Evolutionary conservation across 495 filamentous ascomycete genomes (phyloP).

Genomic region (Coniosporium apollinis): DNA sequence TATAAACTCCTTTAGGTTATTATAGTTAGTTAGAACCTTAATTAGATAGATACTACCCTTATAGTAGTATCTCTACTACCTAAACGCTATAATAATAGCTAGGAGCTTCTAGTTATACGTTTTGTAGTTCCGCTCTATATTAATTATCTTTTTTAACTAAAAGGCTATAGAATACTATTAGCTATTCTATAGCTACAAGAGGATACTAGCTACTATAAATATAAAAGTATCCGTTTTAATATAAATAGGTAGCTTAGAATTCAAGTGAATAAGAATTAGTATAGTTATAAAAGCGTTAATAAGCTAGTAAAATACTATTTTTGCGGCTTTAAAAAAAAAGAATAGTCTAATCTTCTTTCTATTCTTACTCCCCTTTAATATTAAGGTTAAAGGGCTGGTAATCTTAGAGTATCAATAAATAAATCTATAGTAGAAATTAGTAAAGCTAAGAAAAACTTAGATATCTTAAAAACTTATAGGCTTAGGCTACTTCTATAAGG

Average conservation of each 20-base stretch:
- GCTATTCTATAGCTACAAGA: constrained; percentile 4
- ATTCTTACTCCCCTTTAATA: no score
- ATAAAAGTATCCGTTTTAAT: constrained; percentile 17
- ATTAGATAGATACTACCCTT: background rate
- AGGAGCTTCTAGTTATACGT: constrained; percentile 25
- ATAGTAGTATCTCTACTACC: background rate
- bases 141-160: constrained; percentile 16
- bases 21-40: background rate
- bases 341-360: constrained; percentile 8
- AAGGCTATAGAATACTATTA: constrained; percentile 12
- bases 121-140: constrained; percentile 16
- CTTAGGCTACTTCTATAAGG: constrained; percentile 6
- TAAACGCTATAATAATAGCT: constrained; percentile 18
- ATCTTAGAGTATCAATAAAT: constrained; percentile 10
- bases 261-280: constrained; percentile 15
- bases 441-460: constrained; percentile 12
- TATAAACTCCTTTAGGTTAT: background rate
- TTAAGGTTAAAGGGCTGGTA: constrained; percentile 1
- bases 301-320: constrained; percentile 30
- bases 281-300: constrained; percentile 30
- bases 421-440: constrained; percentile 14
- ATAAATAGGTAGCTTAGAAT: constrained; percentile 8
- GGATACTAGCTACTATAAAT: constrained; percentile 8
- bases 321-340: background rate
- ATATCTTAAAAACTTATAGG: constrained; percentile 9